Percentiles rank a stretch among this genome's conserved stretches.
Evolutionary conservation across 176 grass and related monocot species (phyloP).

Genomic region (Oryza punctata): DNA sequence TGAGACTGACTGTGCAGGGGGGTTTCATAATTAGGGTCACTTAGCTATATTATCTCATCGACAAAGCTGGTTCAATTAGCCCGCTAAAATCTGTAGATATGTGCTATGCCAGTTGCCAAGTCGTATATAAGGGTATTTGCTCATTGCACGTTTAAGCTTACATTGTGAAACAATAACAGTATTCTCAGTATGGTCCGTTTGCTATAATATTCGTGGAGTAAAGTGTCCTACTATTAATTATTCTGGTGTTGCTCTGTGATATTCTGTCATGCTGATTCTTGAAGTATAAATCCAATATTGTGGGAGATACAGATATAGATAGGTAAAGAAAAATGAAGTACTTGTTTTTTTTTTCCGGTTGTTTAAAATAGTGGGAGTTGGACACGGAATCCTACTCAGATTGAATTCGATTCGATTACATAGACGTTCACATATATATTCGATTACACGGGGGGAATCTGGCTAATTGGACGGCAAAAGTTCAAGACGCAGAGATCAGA

Average conservation of each 20-base stretch:
- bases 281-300: too few species aligned
- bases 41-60: slow-evolving; percentile 16
- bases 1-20: neutral
- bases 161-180: slow-evolving; percentile 24
- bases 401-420: too few species aligned
- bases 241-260: neutral
- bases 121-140: slow-evolving; percentile 9
- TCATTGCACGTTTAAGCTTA: slow-evolving; percentile 17
- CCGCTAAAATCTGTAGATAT: slow-evolving; percentile 45
- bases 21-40: slow-evolving; percentile 10
- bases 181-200: neutral
- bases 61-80: slow-evolving; percentile 12
- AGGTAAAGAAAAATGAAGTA: too few species aligned
- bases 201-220: neutral
- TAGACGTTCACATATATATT: too few species aligned
- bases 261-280: neutral
- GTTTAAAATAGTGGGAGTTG: too few species aligned
- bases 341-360: too few species aligned
- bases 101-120: neutral
- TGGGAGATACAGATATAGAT: too few species aligned
- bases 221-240: neutral
- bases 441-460: too few species aligned
- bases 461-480: too few species aligned
- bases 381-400: too few species aligned
- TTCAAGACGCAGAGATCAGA: too few species aligned